These are phyloP conservation scores for Eurotiales sp. DNA, from an alignment of 2,329 filamentous ascomycete genomes.

Conservation along the genomic window DNA sequence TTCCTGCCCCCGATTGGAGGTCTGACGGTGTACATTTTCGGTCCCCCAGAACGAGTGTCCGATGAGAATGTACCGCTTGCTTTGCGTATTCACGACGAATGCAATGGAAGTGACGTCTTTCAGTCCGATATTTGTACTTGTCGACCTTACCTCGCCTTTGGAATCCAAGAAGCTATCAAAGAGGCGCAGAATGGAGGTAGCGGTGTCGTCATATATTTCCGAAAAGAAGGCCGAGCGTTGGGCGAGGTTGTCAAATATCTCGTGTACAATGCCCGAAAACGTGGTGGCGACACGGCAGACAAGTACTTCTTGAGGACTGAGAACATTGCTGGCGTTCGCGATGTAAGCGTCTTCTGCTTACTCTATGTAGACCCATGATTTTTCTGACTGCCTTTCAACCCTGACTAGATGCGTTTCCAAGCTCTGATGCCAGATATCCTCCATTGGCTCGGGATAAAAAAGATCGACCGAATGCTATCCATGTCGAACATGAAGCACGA, in stretches of 20 bases:
- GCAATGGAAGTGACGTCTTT: slow-evolving; percentile 96
- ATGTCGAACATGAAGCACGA: slow-evolving; percentile 77
- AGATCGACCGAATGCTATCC: slow-evolving; percentile 97
- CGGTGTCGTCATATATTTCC: slow-evolving; percentile 96
- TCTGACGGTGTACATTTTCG: slow-evolving; percentile 94
- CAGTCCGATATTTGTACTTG: slow-evolving; percentile 98
- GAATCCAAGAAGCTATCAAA: slow-evolving; percentile 95
- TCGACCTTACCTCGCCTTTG: slow-evolving; percentile 86
- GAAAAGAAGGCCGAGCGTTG: slow-evolving; percentile 90
- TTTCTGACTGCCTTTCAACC: not conserved
- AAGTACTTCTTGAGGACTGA: slow-evolving; percentile 93
- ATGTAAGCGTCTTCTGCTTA: slow-evolving; percentile 24
- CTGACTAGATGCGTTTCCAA: slow-evolving; percentile 83
- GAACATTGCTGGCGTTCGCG: slow-evolving; percentile 94
- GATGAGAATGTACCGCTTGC: slow-evolving; percentile 78
- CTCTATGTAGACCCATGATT: not conserved
- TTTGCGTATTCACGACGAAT: slow-evolving; percentile 80
- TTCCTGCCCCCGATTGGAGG: slow-evolving; percentile 95
- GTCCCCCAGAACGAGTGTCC: slow-evolving; percentile 89
- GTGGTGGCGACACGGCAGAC: slow-evolving; percentile 35
- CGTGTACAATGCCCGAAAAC: slow-evolving; percentile 57
- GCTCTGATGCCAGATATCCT: slow-evolving; percentile 96
- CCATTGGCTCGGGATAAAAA: slow-evolving; percentile 96
- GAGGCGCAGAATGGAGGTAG: slow-evolving; percentile 92
- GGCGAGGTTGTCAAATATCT: slow-evolving; percentile 90